Percentiles rank a stretch among this genome's conserved stretches.
Conservation (phyloP, 768 basidiomycete genomes). For the Crassisporium funariophilum region DNA sequence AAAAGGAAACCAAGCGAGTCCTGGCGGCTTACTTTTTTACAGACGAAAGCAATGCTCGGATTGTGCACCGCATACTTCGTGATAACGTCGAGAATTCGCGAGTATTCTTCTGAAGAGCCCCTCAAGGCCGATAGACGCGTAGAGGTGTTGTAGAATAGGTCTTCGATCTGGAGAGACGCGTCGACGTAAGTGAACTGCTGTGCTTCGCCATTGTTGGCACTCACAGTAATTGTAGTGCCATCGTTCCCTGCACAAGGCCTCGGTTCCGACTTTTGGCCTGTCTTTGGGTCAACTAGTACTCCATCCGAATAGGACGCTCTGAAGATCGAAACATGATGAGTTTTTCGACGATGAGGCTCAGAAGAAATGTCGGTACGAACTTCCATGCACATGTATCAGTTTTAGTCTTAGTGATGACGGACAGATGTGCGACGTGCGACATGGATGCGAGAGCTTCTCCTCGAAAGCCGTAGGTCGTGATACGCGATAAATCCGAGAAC, state of each 20-base stretch:
- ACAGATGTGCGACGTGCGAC: constrained; percentile 88
- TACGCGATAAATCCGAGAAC: constrained; percentile 82
- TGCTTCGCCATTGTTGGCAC: constrained; percentile 17
- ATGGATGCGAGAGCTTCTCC: constrained; percentile 97
- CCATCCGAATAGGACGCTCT: constrained; percentile 89
- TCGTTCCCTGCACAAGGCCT: constrained; percentile 94
- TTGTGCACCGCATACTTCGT: constrained; percentile 96
- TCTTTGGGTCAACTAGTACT: constrained; percentile 64
- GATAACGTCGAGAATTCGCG: constrained; percentile 87
- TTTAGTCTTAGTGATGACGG: constrained; percentile 89
- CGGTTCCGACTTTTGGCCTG: constrained; percentile 72
- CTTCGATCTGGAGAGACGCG: constrained; percentile 71
- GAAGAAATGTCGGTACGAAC: constrained; percentile 49
- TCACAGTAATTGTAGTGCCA: constrained; percentile 85
- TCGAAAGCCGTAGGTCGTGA: constrained; percentile 94
- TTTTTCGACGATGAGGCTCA: neutral
- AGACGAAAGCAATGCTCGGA: constrained; percentile 81
- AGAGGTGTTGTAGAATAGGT: constrained; percentile 93
- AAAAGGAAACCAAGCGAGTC: neutral
- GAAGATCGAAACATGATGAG: neutral
- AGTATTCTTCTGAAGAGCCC: constrained; percentile 87
- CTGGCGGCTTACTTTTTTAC: constrained; percentile 74
- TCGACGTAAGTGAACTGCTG: constrained; percentile 1
- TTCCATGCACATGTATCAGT: constrained; percentile 87
- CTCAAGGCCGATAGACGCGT: constrained; percentile 84